Evolutionary conservation across 306 rosid genomes (phyloP), one percentile per base, ranked within the genome.

Genomic region (Lupinus albus): DNA sequence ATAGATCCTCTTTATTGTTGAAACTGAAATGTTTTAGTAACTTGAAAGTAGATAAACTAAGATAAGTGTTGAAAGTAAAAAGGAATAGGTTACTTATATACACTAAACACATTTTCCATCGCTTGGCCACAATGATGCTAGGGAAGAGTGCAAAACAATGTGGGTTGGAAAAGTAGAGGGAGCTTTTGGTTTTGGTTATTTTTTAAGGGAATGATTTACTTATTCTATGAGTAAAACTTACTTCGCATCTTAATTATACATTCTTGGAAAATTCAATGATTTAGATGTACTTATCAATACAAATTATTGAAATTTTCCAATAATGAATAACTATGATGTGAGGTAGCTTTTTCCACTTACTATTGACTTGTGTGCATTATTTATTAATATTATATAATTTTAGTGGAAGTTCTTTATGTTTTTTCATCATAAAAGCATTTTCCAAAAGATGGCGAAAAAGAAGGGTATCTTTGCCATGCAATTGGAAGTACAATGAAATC

Each of bases 1-100:
- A 86, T 81, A 58, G 83, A 76, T 71, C 32, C 76, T 69, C 81
- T 72, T 69, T 59, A 76, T 75, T 21, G 55, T 73, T 56, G 2
- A 72, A 67, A 53, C 50, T 57, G 78, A 78, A 41, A 78, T 42
- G 78, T 60, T 65, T 67, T 70, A 61, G 68, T 76, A 71, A 54
- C 38, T 68, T 61, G 80, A 53, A 66, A 67, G 62, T 51, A 68
- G n/a, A 78, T n/a, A n/a, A n/a, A n/a, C n/a, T n/a, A n/a, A n/a
- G n/a, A n/a, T 12, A 71, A 45, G 71, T 70, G 55, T 18, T 56
- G 50, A 69, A 63, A 77, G 62, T 45, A 20, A 52, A 64, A 65
- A 17, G 38, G 15, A 48, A 36, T 7, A 49, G 61, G 46, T 44
- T 54, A 11, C 47, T 33, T 33, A 6, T 42, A 11, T 0, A 50